phyloP scores from a whole-genome alignment of 768 basidiomycete species.

The Mycena indigotica region DNA sequence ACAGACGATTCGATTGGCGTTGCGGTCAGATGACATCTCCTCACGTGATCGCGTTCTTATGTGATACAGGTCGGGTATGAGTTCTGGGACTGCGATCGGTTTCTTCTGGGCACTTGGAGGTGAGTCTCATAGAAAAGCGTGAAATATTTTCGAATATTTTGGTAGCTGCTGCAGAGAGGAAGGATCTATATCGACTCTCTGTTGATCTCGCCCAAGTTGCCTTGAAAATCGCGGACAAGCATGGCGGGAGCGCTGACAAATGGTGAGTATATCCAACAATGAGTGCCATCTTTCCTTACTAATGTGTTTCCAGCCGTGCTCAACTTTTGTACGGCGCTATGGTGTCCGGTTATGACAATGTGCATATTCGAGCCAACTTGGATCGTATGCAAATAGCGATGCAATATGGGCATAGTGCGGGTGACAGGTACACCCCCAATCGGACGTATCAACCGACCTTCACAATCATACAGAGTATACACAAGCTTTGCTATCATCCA shows the following conservation, averaged over 20 bases:
- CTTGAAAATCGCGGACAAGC: conserved; percentile 63
- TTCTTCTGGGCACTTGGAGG: conserved; percentile 75
- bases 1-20: conserved; percentile 65
- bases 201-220: conserved; percentile 68
- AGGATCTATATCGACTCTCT: conserved; percentile 68
- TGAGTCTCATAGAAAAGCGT: conserved; percentile 26
- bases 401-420: conserved; percentile 66
- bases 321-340: conserved; percentile 61
- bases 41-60: neutral
- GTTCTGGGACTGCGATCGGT: conserved; percentile 67
- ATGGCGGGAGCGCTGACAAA: conserved; percentile 67
- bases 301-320: conserved; percentile 62
- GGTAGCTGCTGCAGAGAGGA: conserved; percentile 59
- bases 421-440: conserved; percentile 52
- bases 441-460: neutral
- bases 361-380: conserved; percentile 64
- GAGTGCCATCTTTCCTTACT: too few relatives aligned
- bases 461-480: conserved; percentile 49
- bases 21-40: conserved; percentile 46
- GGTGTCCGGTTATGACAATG: conserved; percentile 69
- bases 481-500: conserved; percentile 63
- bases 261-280: too few relatives aligned
- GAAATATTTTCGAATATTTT: conserved; percentile 4
- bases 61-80: conserved; percentile 59
- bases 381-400: conserved; percentile 62